Base-by-base conservation (phyloP, 2,329 filamentous ascomycete species). In the Chaetomium olivaceum region DNA sequence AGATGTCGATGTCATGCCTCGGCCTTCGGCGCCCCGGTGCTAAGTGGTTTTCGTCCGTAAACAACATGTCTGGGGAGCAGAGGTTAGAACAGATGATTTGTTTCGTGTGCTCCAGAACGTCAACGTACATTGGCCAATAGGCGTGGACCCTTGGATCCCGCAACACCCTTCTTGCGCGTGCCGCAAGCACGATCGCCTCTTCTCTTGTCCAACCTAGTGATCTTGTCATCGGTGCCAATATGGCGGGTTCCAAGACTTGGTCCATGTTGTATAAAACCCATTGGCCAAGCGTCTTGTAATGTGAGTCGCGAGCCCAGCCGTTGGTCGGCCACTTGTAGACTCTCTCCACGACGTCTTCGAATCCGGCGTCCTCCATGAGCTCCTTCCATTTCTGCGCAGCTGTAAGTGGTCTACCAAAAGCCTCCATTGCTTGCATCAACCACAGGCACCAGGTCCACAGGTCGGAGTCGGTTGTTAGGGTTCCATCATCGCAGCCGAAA, bases 271-370 rank as follows among this genome's bases (percentile, higher is more conserved):
- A 23, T 2, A 71, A 29, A 72, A 67, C 31, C 68, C 68, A 57
- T 73, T 70, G 31, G 73, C 61, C n/a, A 66, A 74, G 56, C 23
- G 61, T 66, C 63, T 76, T 76, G 55, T 72, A 66, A 27, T 68
- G 66, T 33, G 62, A 61, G 39, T 72, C 71, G 33, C 62, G 68
- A 58, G 75, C 71, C 74, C 74, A 76, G 9, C 67, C 58, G 48
- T 75, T 75, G 56, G 72, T 70, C 2, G 75, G 73, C 68, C 72
- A 72, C 54, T 73, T 73, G 58, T 70, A 71, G 16, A 66, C 63
- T 16, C 63, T 62, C 25, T 70, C 67, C 29, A 71, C 67, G 11
- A 74, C 71, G 51, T 74, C 72, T 48, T 70, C 68, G 57, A 74
- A 74, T 2, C 72, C 72, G 1, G 67, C 70, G 5, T 63, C 67